Evolutionary conservation across 148 eudicot genomes (phyloP), one percentile per base, ranked within the genome.

Genomic region (Cornus controversa): DNA sequence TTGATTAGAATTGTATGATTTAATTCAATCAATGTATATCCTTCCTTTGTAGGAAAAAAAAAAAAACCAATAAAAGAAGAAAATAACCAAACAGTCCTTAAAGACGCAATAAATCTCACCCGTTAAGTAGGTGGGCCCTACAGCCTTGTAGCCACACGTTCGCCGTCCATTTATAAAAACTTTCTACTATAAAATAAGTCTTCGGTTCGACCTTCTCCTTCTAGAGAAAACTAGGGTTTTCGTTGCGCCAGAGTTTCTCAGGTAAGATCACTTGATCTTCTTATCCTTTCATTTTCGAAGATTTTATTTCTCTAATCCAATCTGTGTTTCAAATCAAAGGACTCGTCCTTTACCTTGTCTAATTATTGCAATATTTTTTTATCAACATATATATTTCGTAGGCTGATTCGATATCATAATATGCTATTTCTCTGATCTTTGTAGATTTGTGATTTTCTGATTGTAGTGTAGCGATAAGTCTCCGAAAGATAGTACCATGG

Each of bases 401-500:
- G 0, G 29, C 60, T 72, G 47, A 62, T 6, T 58, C 26, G 50
- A 42, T 10, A 40, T 65, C 10, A 40, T 40, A 40, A 40, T 40
- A 40, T 4, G 45, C 45, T 40, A 40, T 40, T 40, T 40, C 10
- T 11, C n/a, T 37, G 4, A n/a, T 64, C 18, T 68, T 29, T 40
- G 3, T 72, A 34, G 42, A 54, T 71, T 54, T 13, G 2, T 31
- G 28, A 40, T 50, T 20, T 34, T 50, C 63, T 67, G 1, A 60
- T n/a, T 20, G 24, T 60, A 22, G 24, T 20, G 24, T 60, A 22
- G 24, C 64, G 62, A 54, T 66, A 15, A 29, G 69, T 15, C 29
- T 31, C 74, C 16, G 64, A 63, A n/a, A 5, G 67, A 71, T 69
- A 18, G 22, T 34, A 58, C 57, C 20, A 93, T 93, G 96, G 94